Percentiles rank a stretch among this genome's conserved stretches.
Evolutionary conservation across 1,284 basidiomycete genomes (phyloP).

Genomic region (Leccinum subrobustum): DNA sequence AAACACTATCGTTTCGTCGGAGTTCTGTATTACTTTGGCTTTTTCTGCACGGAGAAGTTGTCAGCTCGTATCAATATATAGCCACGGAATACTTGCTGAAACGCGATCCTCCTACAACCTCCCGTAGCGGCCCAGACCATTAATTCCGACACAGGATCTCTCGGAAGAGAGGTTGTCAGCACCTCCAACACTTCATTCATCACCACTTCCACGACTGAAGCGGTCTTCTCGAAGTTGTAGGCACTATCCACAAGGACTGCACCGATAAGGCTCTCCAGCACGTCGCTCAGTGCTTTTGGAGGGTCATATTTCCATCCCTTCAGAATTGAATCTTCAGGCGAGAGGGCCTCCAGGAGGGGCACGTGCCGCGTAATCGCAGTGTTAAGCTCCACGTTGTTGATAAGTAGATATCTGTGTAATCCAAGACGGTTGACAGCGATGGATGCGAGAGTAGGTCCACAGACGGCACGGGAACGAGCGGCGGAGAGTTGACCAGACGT

Average conservation of each 20-base stretch:
- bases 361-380: conserved; percentile 60
- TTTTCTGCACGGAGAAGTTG: conserved; percentile 39
- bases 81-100: conserved; percentile 38
- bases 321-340: conserved; percentile 59
- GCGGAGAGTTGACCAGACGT: conserved; percentile 74
- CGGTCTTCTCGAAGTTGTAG: conserved; percentile 66
- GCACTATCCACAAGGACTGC: conserved; percentile 80
- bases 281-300: conserved; percentile 76
- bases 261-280: conserved; percentile 81
- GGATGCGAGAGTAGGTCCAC: conserved; percentile 67
- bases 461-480: conserved; percentile 71
- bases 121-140: conserved; percentile 57
- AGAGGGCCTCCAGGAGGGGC: conserved; percentile 53
- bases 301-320: conserved; percentile 80
- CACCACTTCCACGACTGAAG: conserved; percentile 53
- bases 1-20: conserved; percentile 49
- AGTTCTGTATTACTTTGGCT: conserved; percentile 42
- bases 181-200: conserved; percentile 62
- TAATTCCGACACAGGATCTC: conserved; percentile 68
- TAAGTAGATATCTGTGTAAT: conserved; percentile 69
- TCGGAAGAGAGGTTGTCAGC: conserved; percentile 55
- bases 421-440: conserved; percentile 62
- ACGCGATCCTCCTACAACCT: conserved; percentile 53
- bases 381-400: conserved; percentile 69
- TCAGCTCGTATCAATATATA: conserved; percentile 13